Percentiles rank a stretch among this genome's conserved stretches.
Evolutionary conservation across 2,329 filamentous ascomycete genomes (phyloP).

Genomic region (Gremmenia infestans): DNA sequence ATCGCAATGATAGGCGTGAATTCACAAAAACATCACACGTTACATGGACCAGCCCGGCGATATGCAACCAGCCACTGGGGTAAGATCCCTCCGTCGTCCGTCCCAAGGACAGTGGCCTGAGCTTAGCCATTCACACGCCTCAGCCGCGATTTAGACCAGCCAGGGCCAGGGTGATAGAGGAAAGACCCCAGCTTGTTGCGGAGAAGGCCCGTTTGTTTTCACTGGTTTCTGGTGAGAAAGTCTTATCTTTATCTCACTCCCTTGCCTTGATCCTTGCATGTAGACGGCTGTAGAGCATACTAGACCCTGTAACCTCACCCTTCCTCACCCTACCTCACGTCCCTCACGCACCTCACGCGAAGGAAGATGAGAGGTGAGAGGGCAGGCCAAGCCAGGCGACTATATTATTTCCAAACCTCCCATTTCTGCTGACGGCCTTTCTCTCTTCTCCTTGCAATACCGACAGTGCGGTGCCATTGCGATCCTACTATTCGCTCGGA

Average conservation of each 20-base stretch:
- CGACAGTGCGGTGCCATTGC: no score
- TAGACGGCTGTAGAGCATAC: no score
- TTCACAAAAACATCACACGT: constrained; percentile 16
- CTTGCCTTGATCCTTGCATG: no score
- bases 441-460: background rate
- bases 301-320: no score
- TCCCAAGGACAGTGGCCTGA: background rate
- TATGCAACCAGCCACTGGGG: constrained; percentile 21
- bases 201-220: background rate
- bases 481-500: no score
- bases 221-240: no score
- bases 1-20: no score
- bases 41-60: constrained; percentile 17
- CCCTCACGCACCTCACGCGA: background rate
- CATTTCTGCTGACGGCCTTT: background rate
- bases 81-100: background rate
- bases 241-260: no score
- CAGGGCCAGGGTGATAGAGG: background rate
- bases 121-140: background rate
- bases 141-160: background rate
- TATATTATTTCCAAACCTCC: background rate
- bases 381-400: no score
- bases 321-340: no score
- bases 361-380: background rate
- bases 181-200: background rate